A percentile compares a stretch with the other conserved stretches of the same genome.
Evolutionary conservation across 2,329 filamentous ascomycete genomes (phyloP).

Genomic region (Penicillium sp.): DNA sequence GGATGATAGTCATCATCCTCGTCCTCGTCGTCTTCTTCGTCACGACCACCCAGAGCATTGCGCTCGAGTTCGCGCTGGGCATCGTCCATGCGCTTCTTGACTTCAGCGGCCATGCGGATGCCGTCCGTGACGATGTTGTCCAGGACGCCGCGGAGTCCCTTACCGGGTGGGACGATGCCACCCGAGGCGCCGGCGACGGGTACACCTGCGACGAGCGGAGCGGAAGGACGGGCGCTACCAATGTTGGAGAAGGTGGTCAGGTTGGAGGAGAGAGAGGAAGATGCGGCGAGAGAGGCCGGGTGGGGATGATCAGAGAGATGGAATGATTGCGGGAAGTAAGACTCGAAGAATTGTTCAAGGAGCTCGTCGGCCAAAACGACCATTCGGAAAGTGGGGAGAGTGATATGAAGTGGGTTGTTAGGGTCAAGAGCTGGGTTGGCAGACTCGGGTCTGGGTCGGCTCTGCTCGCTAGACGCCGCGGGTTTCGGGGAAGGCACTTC

Average conservation of each 20-base stretch:
- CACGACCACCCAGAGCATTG: constrained; percentile 67
- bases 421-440: constrained; percentile 92
- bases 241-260: constrained; percentile 84
- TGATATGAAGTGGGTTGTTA: constrained; percentile 90
- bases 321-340: constrained; percentile 91
- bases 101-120: constrained; percentile 92
- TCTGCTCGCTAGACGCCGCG: constrained; percentile 32
- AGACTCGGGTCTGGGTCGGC: constrained; percentile 68
- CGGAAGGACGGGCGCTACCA: constrained; percentile 51
- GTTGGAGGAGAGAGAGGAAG: constrained; percentile 61
- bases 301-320: constrained; percentile 71
- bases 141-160: constrained; percentile 85
- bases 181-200: constrained; percentile 54
- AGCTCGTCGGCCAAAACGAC: constrained; percentile 94
- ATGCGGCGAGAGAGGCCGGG: constrained; percentile 47
- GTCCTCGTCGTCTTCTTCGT: constrained; percentile 70
- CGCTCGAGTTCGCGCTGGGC: constrained; percentile 89
- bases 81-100: constrained; percentile 90
- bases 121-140: constrained; percentile 98
- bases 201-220: constrained; percentile 36
- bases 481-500: constrained; percentile 16
- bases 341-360: constrained; percentile 96
- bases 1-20: constrained; percentile 65
- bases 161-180: constrained; percentile 63
- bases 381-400: constrained; percentile 97